Evolutionary conservation across 2,329 filamentous ascomycete species (phyloP), one percentile per base, ranked within the genome.

Genomic region (Fusarium robinianum): DNA sequence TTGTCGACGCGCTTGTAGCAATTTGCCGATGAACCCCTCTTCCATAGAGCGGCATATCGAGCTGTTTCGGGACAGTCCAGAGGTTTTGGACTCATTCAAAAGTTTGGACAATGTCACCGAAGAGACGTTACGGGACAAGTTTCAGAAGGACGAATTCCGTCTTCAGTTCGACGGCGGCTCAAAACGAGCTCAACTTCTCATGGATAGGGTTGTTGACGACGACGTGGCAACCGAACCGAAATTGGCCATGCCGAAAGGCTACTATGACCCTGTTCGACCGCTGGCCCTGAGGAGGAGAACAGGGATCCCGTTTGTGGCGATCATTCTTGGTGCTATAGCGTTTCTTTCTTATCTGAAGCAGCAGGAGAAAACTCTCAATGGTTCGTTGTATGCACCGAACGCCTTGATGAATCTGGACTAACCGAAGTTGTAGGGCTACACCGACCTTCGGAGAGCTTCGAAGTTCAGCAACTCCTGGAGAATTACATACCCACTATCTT

Each of bases 401-500:
- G n/a, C n/a, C n/a, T n/a, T n/a, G n/a, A n/a, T n/a, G n/a, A n/a
- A n/a, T n/a, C n/a, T n/a, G n/a, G n/a, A n/a, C 25, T 47, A 9
- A 42, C 14, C n/a, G n/a, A n/a, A 6, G 7, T 24, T 21, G n/a
- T 34, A 71, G 67, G 68, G 2, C 30, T 72, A 0, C 23, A 37
- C 0, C 57, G 67, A 0, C 70, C 69, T 2, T 61, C 58, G 0
- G 19, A 51, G 0, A 69, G 58, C 6, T 66, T 67, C 2, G 64
- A 68, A 5, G 60, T 75, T 0, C 41, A 67, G 0, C 68, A 72
- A 4, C 24, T 75, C 0, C 21, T 76, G 0, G 67, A 72, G 6
- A 74, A 70, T 6, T 83, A 81, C 34, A 61, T 83, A 0, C 80
- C 80, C 0, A 82, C 78, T 0, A 66, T 71, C 0, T 64, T 83